Evolutionary conservation across 306 rosid genomes (phyloP).

Genomic region (Glycine latifolia): DNA sequence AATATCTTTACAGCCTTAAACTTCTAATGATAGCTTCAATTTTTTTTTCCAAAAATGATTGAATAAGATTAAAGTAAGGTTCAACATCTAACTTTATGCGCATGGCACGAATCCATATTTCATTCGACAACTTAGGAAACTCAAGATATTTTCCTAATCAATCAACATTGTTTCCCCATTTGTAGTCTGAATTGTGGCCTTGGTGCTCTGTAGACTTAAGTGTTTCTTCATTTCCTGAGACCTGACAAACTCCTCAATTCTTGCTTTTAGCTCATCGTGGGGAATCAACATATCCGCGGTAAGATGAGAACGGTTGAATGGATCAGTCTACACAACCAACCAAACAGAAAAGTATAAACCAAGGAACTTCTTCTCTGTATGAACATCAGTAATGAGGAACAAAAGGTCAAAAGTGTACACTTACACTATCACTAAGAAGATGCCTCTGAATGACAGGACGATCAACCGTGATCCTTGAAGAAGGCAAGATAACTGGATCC

Average conservation of each 20-base stretch:
- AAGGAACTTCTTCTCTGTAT: no score
- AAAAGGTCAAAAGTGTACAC: slow-evolving; percentile 28
- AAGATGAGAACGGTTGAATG: slow-evolving; percentile 97
- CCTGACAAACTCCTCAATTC: slow-evolving; percentile 81
- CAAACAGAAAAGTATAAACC: slow-evolving; percentile 35
- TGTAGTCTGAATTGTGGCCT: slow-evolving; percentile 81
- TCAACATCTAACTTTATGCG: slow-evolving; percentile 27
- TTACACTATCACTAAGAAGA: slow-evolving; percentile 94
- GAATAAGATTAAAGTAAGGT: not conserved
- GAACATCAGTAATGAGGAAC: not conserved
- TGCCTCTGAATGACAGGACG: slow-evolving; percentile 97
- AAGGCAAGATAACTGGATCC: slow-evolving; percentile 98
- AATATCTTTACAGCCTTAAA: slow-evolving; percentile 46
- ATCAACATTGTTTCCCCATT: slow-evolving; percentile 77
- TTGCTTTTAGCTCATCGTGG: slow-evolving; percentile 70
- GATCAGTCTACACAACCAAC: slow-evolving; percentile 73
- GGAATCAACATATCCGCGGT: slow-evolving; percentile 88
- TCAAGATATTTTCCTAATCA: slow-evolving; percentile 56
- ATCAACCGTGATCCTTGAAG: slow-evolving; percentile 90
- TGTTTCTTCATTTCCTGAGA: slow-evolving; percentile 74
- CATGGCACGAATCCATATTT: slow-evolving; percentile 4
- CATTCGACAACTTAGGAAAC: slow-evolving; percentile 23
- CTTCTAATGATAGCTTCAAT: slow-evolving; percentile 15
- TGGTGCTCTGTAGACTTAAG: slow-evolving; percentile 58
- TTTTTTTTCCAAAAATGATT: not conserved